phyloP scores from a whole-genome alignment of 23 red algal genomes.

The Cyanidiococcus yangmingshanensis region DNA sequence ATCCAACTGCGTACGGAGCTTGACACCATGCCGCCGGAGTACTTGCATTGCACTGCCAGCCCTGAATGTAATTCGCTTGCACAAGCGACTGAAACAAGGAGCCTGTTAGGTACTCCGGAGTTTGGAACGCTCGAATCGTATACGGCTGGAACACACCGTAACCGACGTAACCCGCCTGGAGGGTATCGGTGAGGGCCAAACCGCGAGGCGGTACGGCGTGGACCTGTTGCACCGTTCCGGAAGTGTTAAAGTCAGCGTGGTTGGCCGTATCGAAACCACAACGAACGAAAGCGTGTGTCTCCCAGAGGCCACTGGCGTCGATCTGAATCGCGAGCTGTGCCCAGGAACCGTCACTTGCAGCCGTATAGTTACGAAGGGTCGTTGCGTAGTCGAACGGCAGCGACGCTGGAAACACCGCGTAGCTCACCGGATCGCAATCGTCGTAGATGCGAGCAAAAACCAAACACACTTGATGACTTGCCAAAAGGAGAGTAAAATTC shows the following conservation, averaged over 20 bases:
- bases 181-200: conserved; percentile 18
- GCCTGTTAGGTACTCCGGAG: not conserved
- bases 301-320: not conserved
- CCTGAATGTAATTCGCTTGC: not conserved
- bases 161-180: conserved; percentile 11
- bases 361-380: conserved; percentile 1
- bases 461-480: no score
- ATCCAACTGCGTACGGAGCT: conserved; percentile 1
- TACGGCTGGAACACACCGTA: conserved; percentile 7
- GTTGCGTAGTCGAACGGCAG: not conserved
- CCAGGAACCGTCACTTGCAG: conserved; percentile 3
- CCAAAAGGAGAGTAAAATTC: no score
- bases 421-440: not conserved
- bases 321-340: not conserved
- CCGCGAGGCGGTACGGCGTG: conserved; percentile 11
- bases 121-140: not conserved
- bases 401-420: not conserved
- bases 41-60: conserved; percentile 1
- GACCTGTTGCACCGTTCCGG: not conserved
- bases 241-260: not conserved
- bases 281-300: not conserved
- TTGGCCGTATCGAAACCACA: conserved; percentile 6
- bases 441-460: not conserved
- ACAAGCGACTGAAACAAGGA: not conserved
- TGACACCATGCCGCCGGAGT: not conserved